phyloP scores from a whole-genome alignment of 116 monocot species.

The Cymodocea nodosa region DNA sequence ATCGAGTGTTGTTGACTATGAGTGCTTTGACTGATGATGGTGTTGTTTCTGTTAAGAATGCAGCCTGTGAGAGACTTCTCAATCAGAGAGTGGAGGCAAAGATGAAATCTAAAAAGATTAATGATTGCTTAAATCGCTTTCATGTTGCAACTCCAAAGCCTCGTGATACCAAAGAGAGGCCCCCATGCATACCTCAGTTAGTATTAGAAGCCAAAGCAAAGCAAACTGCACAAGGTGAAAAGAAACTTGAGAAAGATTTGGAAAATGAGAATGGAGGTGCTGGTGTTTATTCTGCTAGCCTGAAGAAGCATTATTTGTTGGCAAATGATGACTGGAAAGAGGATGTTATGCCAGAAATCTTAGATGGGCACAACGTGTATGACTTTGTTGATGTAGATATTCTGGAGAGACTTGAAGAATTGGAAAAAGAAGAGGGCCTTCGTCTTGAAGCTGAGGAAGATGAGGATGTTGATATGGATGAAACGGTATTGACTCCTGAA shows the following conservation, averaged over 20 bases:
- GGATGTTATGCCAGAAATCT: slow-evolving; percentile 56
- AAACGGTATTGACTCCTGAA: slow-evolving; percentile 27
- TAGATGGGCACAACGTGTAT: slow-evolving; percentile 62
- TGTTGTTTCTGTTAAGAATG: slow-evolving; percentile 58
- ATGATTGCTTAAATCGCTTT: slow-evolving; percentile 50
- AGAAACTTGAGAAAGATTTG: slow-evolving; percentile 55
- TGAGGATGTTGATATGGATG: slow-evolving; percentile 41
- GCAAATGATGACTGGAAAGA: slow-evolving; percentile 60
- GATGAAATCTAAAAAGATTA: slow-evolving; percentile 78
- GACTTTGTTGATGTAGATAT: slow-evolving; percentile 63
- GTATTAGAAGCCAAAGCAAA: slow-evolving; percentile 41
- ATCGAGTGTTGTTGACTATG: slow-evolving; percentile 44
- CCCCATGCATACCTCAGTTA: slow-evolving; percentile 51
- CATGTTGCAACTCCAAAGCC: slow-evolving; percentile 64
- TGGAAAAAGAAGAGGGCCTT: slow-evolving; percentile 55
- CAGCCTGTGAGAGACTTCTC: slow-evolving; percentile 58
- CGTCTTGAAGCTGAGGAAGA: slow-evolving; percentile 29
- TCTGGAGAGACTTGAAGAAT: slow-evolving; percentile 44
- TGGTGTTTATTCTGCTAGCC: slow-evolving; percentile 61
- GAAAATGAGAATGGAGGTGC: slow-evolving; percentile 72
- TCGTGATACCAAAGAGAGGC: slow-evolving; percentile 59
- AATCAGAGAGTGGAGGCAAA: slow-evolving; percentile 61
- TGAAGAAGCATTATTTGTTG: slow-evolving; percentile 54
- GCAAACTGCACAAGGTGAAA: slow-evolving; percentile 36
- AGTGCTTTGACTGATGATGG: slow-evolving; percentile 72